Conservation (phyloP, 1,284 basidiomycete genomes). For the Leccinum ponderosum region DNA sequence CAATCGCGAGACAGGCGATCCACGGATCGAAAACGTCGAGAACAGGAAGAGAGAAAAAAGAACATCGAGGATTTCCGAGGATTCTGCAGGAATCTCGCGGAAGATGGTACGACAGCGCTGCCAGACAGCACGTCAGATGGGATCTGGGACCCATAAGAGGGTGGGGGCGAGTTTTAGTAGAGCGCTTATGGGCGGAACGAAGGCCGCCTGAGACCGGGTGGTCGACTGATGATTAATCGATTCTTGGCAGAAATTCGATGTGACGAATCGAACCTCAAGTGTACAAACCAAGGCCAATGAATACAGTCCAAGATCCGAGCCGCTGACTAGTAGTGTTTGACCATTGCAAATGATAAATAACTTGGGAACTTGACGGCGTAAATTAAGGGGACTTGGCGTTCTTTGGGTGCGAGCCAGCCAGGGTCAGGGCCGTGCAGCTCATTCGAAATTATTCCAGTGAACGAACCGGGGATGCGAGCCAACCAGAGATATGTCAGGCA, state of each 20-base stretch:
- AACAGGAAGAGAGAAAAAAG: constrained; percentile 32
- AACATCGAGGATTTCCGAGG: constrained; percentile 53
- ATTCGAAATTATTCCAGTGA: not conserved
- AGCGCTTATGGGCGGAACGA: constrained; percentile 6
- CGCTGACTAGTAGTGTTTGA: constrained; percentile 2
- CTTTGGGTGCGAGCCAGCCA: not conserved
- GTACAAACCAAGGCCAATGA: not conserved
- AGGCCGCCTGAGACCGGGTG: not conserved
- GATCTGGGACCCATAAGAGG: constrained; percentile 20
- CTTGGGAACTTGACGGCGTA: not conserved
- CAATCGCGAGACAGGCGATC: constrained; percentile 48
- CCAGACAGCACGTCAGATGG: constrained; percentile 43
- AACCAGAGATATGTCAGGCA: not conserved
- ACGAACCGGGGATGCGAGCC: not conserved
- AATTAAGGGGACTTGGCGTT: not conserved
- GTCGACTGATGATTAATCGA: not conserved
- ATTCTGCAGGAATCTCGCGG: constrained; percentile 56
- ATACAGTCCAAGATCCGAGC: not conserved
- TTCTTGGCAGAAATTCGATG: constrained; percentile 3
- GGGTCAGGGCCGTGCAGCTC: not conserved
- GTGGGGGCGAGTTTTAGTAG: constrained; percentile 22
- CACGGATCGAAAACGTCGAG: constrained; percentile 52
- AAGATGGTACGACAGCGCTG: constrained; percentile 52
- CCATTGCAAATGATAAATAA: constrained; percentile 1
- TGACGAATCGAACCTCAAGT: not conserved